Evolutionary conservation across 2,329 filamentous ascomycete genomes (phyloP), one percentile per base, ranked within the genome.

Genomic region (Exophiala aquamarina): DNA sequence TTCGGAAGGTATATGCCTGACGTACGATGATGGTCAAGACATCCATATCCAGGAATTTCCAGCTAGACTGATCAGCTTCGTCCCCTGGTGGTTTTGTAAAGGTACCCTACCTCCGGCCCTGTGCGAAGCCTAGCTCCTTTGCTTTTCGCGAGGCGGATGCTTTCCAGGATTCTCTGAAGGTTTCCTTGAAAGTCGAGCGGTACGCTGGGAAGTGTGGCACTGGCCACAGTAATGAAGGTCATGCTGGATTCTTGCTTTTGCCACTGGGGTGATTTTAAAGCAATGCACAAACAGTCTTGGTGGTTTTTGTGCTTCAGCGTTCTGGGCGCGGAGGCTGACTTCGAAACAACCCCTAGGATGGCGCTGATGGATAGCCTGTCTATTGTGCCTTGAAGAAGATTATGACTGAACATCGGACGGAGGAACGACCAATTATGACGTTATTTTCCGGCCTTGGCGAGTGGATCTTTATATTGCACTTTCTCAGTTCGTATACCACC

Each of bases 11-110:
- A 34, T 34, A 8, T 7, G 7, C 20, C 34, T 57, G 68, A 65
- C 63, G 83, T 79, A 7, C 78, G 69, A 52, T 81, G 85, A 58
- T 86, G 83, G 62, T 89, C 86, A 5, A 86, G 75, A 59, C 82
- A 79, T 44, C 76, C 81, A 72, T 86, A 87, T 36, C 81, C 83
- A n/a, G 71, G 72, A 40, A 78, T 74, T 56, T 77, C 74, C 4
- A 77, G 68, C 62, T 70, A 33, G 32, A 33, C 15, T 28, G 28
- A 42, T 43, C 28, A 47, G 38, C 21, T 32, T 38, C 34, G 21
- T 21, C 26, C 23, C 5, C 21, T 31, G n/a, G 29, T 34, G 14
- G 1, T 7, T 19, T n/a, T n/a, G 17, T 17, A 17, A 31, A 33
- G 36, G 36, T 29, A 78, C 75, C 14, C 77, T 66, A 61, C 76